These are phyloP conservation scores for Kalmusia sp. DNA, from an alignment of 2,329 filamentous ascomycete species.

Conservation along the genomic window DNA sequence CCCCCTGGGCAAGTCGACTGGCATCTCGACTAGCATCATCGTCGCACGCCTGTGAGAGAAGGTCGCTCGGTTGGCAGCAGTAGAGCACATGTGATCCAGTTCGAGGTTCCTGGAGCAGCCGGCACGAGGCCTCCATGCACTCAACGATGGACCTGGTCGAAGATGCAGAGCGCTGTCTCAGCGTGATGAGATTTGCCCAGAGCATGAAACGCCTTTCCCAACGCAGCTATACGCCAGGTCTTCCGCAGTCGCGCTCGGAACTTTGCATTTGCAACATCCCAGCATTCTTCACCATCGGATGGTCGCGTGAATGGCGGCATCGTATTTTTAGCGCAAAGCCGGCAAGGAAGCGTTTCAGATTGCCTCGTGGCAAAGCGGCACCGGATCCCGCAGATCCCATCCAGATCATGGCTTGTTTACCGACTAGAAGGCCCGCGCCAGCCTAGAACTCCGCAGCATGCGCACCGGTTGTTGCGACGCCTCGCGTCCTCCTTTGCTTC, in stretches of 20 bases:
- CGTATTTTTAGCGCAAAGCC: slow-evolving; percentile 9
- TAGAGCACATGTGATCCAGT: not conserved
- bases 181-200: not conserved
- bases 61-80: not conserved
- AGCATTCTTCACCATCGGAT: not conserved
- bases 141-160: not conserved
- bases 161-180: not conserved
- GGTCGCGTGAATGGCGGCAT: not conserved
- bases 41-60: slow-evolving; percentile 1
- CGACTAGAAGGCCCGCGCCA: slow-evolving; percentile 4
- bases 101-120: too few species aligned
- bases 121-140: not conserved
- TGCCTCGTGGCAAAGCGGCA: slow-evolving; percentile 12
- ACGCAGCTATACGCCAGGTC: not conserved
- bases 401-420: slow-evolving; percentile 10
- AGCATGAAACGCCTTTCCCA: not conserved
- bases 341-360: slow-evolving; percentile 15
- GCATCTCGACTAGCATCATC: not conserved
- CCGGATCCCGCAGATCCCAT: slow-evolving; percentile 7
- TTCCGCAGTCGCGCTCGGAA: not conserved
- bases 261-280: not conserved
- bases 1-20: not conserved
- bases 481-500: not conserved
- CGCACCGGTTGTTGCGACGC: not conserved
- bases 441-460: slow-evolving; percentile 1